Evolutionary conservation across 2,329 filamentous ascomycete genomes (phyloP).

Genomic region (Colletotrichum trifolii): DNA sequence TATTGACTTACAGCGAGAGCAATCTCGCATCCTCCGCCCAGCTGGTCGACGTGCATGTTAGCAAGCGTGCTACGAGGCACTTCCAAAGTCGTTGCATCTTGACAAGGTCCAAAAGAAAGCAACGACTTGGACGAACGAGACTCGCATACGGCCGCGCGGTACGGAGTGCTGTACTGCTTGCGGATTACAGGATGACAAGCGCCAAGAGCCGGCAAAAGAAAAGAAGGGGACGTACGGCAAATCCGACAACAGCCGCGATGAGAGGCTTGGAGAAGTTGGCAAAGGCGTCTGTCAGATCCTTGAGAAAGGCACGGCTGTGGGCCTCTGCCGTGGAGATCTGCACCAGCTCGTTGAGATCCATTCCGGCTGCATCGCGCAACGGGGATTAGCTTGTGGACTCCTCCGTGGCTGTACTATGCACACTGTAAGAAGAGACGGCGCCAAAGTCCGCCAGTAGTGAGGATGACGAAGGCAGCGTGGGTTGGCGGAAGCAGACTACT

Average conservation of each 20-base stretch:
- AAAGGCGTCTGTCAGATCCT: conserved; percentile 53
- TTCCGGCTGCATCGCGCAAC: conserved; percentile 34
- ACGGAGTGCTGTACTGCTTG: no score
- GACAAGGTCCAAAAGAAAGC: not conserved
- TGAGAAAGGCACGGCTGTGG: conserved; percentile 42
- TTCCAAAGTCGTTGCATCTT: not conserved
- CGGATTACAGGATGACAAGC: not conserved
- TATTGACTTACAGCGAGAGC: conserved; percentile 52
- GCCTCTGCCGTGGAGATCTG: conserved; percentile 40
- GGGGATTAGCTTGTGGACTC: conserved; percentile 18
- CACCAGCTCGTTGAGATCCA: conserved; percentile 40
- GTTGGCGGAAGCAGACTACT: no score
- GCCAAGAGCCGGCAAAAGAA: not conserved
- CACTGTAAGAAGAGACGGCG: no score
- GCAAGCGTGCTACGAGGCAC: conserved; percentile 1
- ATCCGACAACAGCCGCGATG: conserved; percentile 61
- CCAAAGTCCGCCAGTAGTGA: no score
- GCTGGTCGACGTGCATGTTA: conserved; percentile 39
- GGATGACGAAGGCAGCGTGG: no score
- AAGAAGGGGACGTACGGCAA: conserved; percentile 53
- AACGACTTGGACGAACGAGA: not conserved
- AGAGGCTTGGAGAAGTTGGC: conserved; percentile 56
- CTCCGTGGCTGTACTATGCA: no score
- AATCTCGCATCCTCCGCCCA: conserved; percentile 63
- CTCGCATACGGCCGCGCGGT: no score